Evolutionary conservation across 192 early-diverging fungal species (phyloP).

Genomic region (Backusella circina): DNA sequence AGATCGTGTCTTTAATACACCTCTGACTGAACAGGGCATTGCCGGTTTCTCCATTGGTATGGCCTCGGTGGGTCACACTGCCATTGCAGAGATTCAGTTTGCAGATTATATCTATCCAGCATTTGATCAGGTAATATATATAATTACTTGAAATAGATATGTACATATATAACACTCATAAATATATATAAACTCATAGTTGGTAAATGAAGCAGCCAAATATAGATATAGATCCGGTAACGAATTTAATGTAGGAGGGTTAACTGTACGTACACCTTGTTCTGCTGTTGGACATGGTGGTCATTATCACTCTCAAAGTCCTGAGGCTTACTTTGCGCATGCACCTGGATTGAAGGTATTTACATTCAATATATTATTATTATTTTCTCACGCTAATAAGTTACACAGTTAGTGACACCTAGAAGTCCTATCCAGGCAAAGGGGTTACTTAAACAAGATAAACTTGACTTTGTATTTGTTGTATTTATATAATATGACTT

Average conservation of each 20-base stretch:
- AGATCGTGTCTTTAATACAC: slow-evolving; percentile 96
- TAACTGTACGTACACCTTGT: slow-evolving; percentile 88
- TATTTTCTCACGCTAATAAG: slow-evolving; percentile 28
- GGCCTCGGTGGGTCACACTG: slow-evolving; percentile 91
- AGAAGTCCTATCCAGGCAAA: slow-evolving; percentile 94
- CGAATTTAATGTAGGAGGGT: slow-evolving; percentile 83
- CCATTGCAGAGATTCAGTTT: slow-evolving; percentile 98
- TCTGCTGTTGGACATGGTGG: slow-evolving; percentile 96
- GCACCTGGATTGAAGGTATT: slow-evolving; percentile 84
- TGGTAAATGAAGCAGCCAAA: slow-evolving; percentile 98
- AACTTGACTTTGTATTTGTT: background rate
- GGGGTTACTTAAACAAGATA: slow-evolving; percentile 62
- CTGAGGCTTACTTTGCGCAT: slow-evolving; percentile 95
- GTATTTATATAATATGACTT: slow-evolving; percentile 5
- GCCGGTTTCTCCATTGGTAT: slow-evolving; percentile 94
- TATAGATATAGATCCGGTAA: slow-evolving; percentile 95
- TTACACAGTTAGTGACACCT: slow-evolving; percentile 73
- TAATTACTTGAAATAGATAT: too few species aligned
- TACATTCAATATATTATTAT: background rate
- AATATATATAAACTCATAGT: too few species aligned
- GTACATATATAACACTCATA: too few species aligned
- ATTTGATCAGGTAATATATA: slow-evolving; percentile 81
- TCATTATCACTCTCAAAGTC: slow-evolving; percentile 93
- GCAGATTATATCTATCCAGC: slow-evolving; percentile 98
- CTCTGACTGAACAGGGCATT: slow-evolving; percentile 93